Evolutionary conservation across 2,329 filamentous ascomycete species (phyloP).

Genomic region (Pseudogymnoascus sp.): DNA sequence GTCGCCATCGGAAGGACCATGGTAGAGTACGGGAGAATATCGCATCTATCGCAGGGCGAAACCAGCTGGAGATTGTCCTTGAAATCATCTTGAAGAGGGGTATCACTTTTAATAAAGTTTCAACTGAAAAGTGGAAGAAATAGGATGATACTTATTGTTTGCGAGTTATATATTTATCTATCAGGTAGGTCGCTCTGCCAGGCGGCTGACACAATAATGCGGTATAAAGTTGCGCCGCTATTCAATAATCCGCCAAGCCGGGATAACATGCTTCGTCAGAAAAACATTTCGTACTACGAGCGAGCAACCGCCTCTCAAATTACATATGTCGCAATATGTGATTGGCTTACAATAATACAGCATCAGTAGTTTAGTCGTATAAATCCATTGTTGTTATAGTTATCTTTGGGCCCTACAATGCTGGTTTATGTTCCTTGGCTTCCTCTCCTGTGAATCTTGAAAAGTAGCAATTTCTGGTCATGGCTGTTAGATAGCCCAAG

Average conservation of each 20-base stretch:
- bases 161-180: neutral
- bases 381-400: neutral
- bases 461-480: too few species aligned
- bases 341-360: neutral
- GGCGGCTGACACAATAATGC: neutral
- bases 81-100: neutral
- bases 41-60: slow-evolving; percentile 28
- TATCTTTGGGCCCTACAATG: neutral
- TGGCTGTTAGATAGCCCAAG: too few species aligned
- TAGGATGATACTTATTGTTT: neutral
- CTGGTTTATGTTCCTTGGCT: neutral
- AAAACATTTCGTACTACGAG: too few species aligned
- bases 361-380: neutral
- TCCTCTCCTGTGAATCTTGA: neutral
- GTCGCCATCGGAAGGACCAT: slow-evolving; percentile 35
- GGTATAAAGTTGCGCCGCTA: neutral
- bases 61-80: neutral
- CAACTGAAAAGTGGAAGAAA: neutral
- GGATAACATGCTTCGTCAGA: too few species aligned
- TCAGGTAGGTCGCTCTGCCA: neutral
- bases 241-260: neutral
- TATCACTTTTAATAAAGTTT: neutral
- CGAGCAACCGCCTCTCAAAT: too few species aligned
- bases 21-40: slow-evolving; percentile 32
- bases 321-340: too few species aligned